Percentiles rank a stretch among this genome's conserved stretches.
Conservation (phyloP, 257 asterid genomes). For the Solanum pennellii region DNA sequence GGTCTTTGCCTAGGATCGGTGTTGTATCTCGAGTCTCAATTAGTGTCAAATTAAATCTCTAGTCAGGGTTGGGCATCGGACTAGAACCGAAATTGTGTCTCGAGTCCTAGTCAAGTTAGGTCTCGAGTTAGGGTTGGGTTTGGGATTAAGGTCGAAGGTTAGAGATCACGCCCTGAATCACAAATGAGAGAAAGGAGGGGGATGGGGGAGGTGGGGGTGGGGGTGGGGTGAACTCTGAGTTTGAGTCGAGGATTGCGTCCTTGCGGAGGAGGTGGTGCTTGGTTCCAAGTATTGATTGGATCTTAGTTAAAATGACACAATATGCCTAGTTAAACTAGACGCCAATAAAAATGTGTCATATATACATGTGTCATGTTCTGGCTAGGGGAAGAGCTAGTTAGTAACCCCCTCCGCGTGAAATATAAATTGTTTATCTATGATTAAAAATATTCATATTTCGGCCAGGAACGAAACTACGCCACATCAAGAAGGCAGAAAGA, state of each 20-base stretch:
- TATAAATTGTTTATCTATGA: no score
- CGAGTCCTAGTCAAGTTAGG: no score
- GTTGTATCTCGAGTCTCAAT: background rate
- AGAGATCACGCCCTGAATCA: background rate
- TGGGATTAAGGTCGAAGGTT: background rate
- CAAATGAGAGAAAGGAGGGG: background rate
- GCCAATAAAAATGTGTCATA: background rate
- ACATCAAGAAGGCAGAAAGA: background rate
- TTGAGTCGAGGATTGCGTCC: background rate
- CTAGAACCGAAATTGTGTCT: background rate
- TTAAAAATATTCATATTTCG: no score
- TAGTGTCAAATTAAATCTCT: background rate
- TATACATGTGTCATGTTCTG: background rate
- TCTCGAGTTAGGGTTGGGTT: background rate
- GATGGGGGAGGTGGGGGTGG: no score
- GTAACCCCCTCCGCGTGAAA: background rate
- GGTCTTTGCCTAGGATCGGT: background rate
- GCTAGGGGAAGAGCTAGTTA: accelerated
- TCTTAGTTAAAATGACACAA: no score
- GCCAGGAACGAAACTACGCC: background rate
- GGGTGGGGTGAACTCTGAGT: background rate
- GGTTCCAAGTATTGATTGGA: background rate
- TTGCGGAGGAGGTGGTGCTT: background rate
- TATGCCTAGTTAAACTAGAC: background rate
- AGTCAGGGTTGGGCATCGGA: background rate